Base-by-base conservation (phyloP, 495 filamentous ascomycete species). In the Halenospora varia region DNA sequence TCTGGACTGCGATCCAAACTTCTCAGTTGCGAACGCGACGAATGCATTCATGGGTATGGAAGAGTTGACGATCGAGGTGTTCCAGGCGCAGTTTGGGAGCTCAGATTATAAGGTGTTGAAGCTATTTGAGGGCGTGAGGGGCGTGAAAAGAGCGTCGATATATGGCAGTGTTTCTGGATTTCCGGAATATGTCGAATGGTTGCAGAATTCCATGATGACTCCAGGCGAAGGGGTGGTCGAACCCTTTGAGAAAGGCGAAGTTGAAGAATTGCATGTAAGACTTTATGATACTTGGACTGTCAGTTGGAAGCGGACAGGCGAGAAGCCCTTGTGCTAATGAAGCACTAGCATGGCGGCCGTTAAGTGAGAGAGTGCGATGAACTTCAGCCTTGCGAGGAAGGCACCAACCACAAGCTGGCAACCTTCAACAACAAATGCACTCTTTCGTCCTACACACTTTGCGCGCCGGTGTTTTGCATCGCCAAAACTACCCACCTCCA, bases 121-220 rank as follows among this genome's bases (percentile, higher is more conserved):
- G 29, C 62, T 71, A 52, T 82, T 83, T 59, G 76, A 77, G 62
- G 74, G 69, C 8, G 74, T 84, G 1, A 63, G 80, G 25, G 80
- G 77, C 0, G 77, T 83, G 10, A 54, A 73, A 42, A 63, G 53
- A 25, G 75, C 72, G 10, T 60, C 59, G 15, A 66, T 83, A 13
- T 44, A 60, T 13, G 79, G 80, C 8, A 74, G 71, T 55, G 62
- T 75, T 4, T 65, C 62, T 11, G 65, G 65, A 2, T 73, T 74
- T 45, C 71, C 70, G 44, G 62, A 70, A 44, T 79, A 82, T 57
- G 68, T 72, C 6, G 40, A 53, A 0, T 80, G 78, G 77, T 62
- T 83, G 48, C 69, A 71, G 57, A 22, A 49, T 2, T 48, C 61
- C 13, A 80, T 84, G 75, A 75, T 68, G 71, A 64, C 56, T 2